Evolutionary conservation across 345 rosid species (phyloP).

Genomic region (Linum trigynum): DNA sequence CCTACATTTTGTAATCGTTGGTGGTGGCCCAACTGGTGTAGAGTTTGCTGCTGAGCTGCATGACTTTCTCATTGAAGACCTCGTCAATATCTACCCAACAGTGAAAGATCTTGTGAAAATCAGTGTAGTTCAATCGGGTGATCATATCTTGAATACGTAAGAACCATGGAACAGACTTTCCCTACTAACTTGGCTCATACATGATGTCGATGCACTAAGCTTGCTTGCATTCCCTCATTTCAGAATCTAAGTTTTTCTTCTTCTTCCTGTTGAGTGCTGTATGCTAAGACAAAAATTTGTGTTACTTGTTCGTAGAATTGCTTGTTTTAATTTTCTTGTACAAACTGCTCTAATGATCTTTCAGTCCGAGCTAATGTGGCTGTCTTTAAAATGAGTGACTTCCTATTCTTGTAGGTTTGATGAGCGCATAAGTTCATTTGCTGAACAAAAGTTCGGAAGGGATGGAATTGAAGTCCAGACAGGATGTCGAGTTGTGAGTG

Average conservation of each 20-base stretch:
- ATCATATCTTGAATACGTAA: conserved; percentile 86
- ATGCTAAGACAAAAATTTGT: not conserved
- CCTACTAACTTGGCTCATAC: too few species aligned
- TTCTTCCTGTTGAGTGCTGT: not conserved
- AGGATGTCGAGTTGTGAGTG: conserved; percentile 69
- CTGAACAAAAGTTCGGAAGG: conserved; percentile 69
- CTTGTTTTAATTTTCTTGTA: conserved; percentile 7
- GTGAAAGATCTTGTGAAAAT: conserved; percentile 71
- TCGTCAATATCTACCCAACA: conserved; percentile 52
- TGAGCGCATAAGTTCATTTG: conserved; percentile 81
- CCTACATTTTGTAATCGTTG: conserved; percentile 92
- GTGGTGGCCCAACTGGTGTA: conserved; percentile 99
- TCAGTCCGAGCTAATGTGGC: too few species aligned
- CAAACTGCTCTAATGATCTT: conserved; percentile 7
- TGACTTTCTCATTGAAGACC: conserved; percentile 70
- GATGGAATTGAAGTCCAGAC: conserved; percentile 79
- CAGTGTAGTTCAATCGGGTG: conserved; percentile 82
- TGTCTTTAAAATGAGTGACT: not conserved
- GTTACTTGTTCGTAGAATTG: not conserved
- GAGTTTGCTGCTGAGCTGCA: conserved; percentile 99
- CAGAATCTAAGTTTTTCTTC: not conserved
- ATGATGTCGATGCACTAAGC: too few species aligned
- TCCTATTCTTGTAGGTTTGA: conserved; percentile 48
- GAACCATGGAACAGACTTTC: conserved; percentile 8
- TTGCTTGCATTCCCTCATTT: too few species aligned